Base-by-base conservation (phyloP, 768 basidiomycete species). In the Hemileccinum rubropunctum region DNA sequence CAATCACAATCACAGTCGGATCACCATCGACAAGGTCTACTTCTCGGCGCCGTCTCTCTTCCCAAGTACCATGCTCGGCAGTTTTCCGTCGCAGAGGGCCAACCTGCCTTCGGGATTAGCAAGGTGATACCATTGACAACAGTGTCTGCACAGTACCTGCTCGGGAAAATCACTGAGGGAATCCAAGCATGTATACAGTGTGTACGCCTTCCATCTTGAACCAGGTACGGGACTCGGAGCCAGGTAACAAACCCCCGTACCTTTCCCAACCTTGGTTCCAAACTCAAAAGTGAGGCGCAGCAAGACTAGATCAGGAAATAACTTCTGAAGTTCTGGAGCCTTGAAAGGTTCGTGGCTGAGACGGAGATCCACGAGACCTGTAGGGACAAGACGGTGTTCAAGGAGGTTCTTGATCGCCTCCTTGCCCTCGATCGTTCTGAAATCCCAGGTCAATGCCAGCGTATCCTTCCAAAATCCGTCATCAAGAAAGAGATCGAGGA, bases 1-100 rank as follows among this genome's bases (percentile, higher is more conserved):
- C 82, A n/a, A 86, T 67, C 21, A 88, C 70, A 21, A 88, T 61
- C 8, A 85, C 87, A 2, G 73, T 74, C 0, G 84, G 84, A 33
- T 76, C 73, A 7, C 56, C 61, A n/a, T 74, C 75, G 28, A 63
- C 66, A 55, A 83, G 83, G 26, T 76, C 74, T 8, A 58, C 45
- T 49, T 78, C 75, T 30, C 60, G 59, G 34, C 64, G 64, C 28
- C 82, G 71, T 21, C 71, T 65, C 27, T 71, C 71, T 37, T 72
- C 71, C 85, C 84, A 88, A 48, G 75, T 72, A 6, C 78, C 79
- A 57, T 82, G 79, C 53, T 77, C 72, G 0, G 76, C 70, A 13
- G 68, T 51, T 1, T 50, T 56, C 51, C 73, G 63, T 28, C 84
- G 72, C 18, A 75, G 60, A 1, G 73, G 49, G 0, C 83, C 82